phyloP scores from a whole-genome alignment of 192 early-diverging fungal genomes.

The Blastocladiella britannica region DNA sequence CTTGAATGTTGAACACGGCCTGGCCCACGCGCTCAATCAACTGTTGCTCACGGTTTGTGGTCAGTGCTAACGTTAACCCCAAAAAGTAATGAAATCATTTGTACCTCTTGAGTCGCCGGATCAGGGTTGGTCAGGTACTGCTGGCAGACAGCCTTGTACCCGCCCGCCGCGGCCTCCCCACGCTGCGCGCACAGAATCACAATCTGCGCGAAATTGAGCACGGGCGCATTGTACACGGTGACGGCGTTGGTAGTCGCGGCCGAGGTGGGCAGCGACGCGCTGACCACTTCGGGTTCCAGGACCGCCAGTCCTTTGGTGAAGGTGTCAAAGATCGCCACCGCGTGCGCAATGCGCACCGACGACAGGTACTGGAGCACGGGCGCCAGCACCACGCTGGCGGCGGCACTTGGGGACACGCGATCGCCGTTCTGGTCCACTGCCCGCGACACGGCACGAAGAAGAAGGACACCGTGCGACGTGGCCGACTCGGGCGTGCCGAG shows the following conservation, averaged over 20 bases:
- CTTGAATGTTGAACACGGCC: neutral
- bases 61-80: too few species aligned
- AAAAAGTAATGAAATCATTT: too few species aligned
- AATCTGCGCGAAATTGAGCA: neutral
- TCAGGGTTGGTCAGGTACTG: too few species aligned
- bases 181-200: neutral
- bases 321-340: neutral
- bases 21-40: neutral
- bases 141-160: neutral
- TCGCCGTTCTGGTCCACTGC: too few species aligned
- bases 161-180: neutral
- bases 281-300: neutral
- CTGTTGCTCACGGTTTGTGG: too few species aligned
- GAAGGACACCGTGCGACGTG: neutral
- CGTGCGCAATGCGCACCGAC: neutral
- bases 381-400: too few species aligned
- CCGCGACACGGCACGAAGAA: too few species aligned
- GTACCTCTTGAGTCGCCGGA: too few species aligned
- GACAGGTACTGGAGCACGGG: neutral
- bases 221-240: neutral
- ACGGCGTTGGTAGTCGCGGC: neutral
- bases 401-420: too few species aligned
- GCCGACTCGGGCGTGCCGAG: neutral
- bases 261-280: neutral
- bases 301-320: neutral